Evolutionary conservation across 2,329 filamentous ascomycete genomes (phyloP), one percentile per base, ranked within the genome.

Genomic region (Alternaria triticimaculans): DNA sequence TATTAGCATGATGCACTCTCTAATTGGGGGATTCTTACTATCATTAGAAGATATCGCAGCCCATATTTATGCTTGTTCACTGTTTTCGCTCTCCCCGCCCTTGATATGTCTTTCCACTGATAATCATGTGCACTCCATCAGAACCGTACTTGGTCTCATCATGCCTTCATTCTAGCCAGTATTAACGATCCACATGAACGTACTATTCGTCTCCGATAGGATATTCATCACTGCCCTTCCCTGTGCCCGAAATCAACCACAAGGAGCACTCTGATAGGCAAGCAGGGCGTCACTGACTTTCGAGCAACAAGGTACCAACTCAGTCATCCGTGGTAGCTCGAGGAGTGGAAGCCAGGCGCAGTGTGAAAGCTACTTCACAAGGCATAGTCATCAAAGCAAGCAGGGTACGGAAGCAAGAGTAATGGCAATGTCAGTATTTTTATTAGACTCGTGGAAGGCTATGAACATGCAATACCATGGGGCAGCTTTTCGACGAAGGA

Each of bases 401-500:
- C 33, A 37, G 5, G 33, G 33, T 37, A 44, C n/a, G 28, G 25
- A 15, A 28, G n/a, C n/a, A 23, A 45, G 18, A 37, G 37, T 20
- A 25, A 20, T 51, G 63, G 64, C 60, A 28, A 63, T 51, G 58
- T 59, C 60, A 64, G 58, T 15, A 46, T 61, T 69, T 59, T 37
- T 60, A 69, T 69, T 69, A 69, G 49, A 26, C 62, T 64, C 61
- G 61, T 58, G 61, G 62, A 64, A 55, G 67, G 67, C 67, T 70
- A 71, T 45, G 58, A 44, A 58, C 54, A 59, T 64, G 57, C 62
- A 60, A 64, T 30, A 46, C 53, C 63, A 65, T 63, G 58, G 33
- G 59, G 46, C 51, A 65, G 63, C 65, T 64, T 58, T 64, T 55
- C 48, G 49, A 41, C 68, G 55, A 59, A 62, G 51, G 56, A 62